Evolutionary conservation across 2,329 filamentous ascomycete species (phyloP), one percentile per base, ranked within the genome.

Genomic region (Diaporthe sp.): DNA sequence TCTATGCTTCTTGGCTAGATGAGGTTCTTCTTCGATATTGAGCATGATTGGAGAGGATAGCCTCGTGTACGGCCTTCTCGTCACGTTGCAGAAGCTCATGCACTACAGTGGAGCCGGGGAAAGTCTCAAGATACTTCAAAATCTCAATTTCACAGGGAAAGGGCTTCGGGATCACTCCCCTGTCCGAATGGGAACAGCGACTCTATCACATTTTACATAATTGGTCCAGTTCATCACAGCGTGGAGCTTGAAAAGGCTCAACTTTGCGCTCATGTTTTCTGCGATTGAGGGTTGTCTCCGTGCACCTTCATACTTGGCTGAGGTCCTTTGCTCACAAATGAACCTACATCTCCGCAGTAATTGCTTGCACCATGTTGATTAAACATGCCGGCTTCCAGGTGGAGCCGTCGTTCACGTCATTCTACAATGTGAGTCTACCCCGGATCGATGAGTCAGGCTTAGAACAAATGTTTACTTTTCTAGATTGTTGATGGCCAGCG

Each of bases 401-500:
- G 22, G 57, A 40, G 22, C 35, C 3, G 12, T 60, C 35, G 17
- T 60, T 60, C 57, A 60, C 57, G 12, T 38, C 57, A 1, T 60
- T 60, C 17, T 40, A 60, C 35, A 60, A 60, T 10, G 57, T 60
- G n/a, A 17, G 57, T 9, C 12, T 13, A 6, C 22, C 7, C 33
- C 25, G 3, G 17, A 15, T 4, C 12, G 9, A 25, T 40, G 12
- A 30, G 1, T 15, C 0, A 30, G 25, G 25, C 25, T 60, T n/a
- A 17, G 2, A 4, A 25, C 15, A 35, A 7, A 17, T 6, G 17
- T 40, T 60, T 3, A 60, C 13, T 8, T 1, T 17, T 40, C 22
- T 10, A 60, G 57, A 60, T 60, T 60, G 33, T 60, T 28, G 57
- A 60, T 60, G 57, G 35, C 12, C 57, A 40, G 22, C 35, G 57